Percentiles rank a stretch among this genome's conserved stretches.
These are phyloP conservation scores for Thymus quinquecostatus DNA, from an alignment of 257 asterid genomes.

Conservation along the genomic window DNA sequence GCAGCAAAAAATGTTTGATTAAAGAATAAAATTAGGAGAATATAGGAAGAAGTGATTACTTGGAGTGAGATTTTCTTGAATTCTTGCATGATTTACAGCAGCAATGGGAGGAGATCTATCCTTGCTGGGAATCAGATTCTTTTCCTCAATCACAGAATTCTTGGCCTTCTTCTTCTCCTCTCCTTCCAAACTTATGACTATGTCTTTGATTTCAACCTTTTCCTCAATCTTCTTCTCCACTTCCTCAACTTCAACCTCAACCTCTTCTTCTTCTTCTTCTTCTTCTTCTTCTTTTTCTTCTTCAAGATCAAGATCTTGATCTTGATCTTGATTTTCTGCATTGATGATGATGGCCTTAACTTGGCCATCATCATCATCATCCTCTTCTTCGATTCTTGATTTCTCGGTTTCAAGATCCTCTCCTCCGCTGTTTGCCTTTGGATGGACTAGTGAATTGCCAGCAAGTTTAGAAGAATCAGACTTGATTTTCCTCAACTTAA, in stretches of 20 bases:
- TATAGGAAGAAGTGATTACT: slow-evolving; percentile 34
- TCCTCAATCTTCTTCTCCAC: slow-evolving; percentile 39
- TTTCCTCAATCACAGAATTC: slow-evolving; percentile 40
- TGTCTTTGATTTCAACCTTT: slow-evolving; percentile 43
- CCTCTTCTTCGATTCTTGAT: slow-evolving; percentile 46
- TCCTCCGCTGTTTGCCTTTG: background rate
- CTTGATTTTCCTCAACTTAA: slow-evolving; percentile 43
- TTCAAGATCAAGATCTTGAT: slow-evolving; percentile 24
- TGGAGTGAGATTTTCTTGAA: slow-evolving; percentile 45
- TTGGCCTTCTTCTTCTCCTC: slow-evolving; percentile 31
- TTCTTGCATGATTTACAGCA: slow-evolving; percentile 28
- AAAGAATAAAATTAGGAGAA: background rate
- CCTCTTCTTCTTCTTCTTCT: slow-evolving; percentile 23
- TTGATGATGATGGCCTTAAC: slow-evolving; percentile 44
- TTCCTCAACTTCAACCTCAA: slow-evolving; percentile 34
- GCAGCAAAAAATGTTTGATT: background rate
- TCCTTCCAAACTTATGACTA: slow-evolving; percentile 34
- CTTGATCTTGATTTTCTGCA: slow-evolving; percentile 32
- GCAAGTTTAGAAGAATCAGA: slow-evolving; percentile 35
- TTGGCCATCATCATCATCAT: slow-evolving; percentile 9
- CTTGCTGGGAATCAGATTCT: slow-evolving; percentile 38
- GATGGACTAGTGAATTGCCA: slow-evolving; percentile 7
- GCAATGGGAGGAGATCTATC: slow-evolving; percentile 44
- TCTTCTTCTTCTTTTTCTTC: background rate
- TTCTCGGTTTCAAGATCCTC: slow-evolving; percentile 26